Base-by-base conservation (phyloP, 2,329 filamentous ascomycete genomes). In the Exophiala viscosa region DNA sequence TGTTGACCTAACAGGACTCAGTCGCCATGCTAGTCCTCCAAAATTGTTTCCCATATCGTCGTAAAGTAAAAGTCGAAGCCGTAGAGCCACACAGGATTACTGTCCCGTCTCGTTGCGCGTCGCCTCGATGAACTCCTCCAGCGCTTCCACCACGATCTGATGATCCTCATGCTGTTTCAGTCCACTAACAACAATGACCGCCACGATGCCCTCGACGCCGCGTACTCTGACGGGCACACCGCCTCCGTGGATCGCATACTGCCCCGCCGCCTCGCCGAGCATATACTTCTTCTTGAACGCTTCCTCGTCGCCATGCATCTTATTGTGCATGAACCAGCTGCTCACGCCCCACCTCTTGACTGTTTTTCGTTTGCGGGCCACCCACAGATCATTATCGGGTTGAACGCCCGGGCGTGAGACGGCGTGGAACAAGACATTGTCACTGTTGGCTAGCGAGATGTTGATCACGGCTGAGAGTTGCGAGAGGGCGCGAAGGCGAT, bases 101-200 rank as follows among this genome's bases (percentile, higher is more conserved):
- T 28, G 23, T 4, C 23, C 23, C 5, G 23, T 28, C 47, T 42
- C 47, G 10, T 43, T 42, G n/a, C 35, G 23, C 23, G 13, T 13
- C 8, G 13, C 45, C 3, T 46, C 65, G 60, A 76, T 50, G 60
- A 78, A 77, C 57, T 81, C 78, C 61, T 76, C 75, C 38, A 90
- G 75, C 1, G 82, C 82, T 66, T 90, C 85, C 0, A 87, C 79
- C 64, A 92, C 83, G 34, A 90, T 80, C 7, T 82, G 82, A 69
- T 93, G 88, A 68, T 91, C 87, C 71, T 90, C 80, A 62, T 87
- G 77, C 69, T 90, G 85, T 73, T 84, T 86, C 67, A 92, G 68
- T 3, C 88, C 88, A 64, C 83, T 87, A 1, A 92, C 85, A 14
- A 90, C 82, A 18, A 60, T 48, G 8, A 89, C 84, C 0, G 81